These are phyloP conservation scores for Verticillium dahliae DNA, from an alignment of 2,329 filamentous ascomycete genomes.

Conservation along the genomic window DNA sequence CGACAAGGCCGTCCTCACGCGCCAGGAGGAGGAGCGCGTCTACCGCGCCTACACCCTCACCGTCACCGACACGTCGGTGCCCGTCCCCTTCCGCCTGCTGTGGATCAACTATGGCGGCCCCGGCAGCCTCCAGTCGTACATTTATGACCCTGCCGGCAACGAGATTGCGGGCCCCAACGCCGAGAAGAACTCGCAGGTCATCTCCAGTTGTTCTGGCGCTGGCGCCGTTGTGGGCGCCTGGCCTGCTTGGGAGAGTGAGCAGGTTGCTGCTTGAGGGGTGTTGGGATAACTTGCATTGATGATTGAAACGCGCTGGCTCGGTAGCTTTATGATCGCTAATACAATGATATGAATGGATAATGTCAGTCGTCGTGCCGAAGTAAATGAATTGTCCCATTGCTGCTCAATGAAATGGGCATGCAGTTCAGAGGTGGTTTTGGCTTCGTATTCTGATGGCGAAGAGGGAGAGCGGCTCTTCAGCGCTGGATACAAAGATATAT, in stretches of 20 bases:
- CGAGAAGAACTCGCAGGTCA: background rate
- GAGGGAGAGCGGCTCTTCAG: no score
- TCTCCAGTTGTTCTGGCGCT: background rate
- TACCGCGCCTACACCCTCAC: background rate
- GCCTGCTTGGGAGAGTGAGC: background rate
- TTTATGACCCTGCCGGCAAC: background rate
- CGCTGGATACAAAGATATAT: no score
- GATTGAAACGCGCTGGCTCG: no score
- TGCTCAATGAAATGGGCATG: no score
- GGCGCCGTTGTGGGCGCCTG: background rate
- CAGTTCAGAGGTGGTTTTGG: no score
- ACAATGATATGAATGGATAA: no score
- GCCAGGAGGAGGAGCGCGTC: background rate
- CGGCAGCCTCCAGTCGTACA: background rate
- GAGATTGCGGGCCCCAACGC: background rate
- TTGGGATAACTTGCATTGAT: no score
- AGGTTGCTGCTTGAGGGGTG: background rate
- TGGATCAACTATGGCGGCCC: slow-evolving; percentile 3
- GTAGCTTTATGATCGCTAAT: no score
- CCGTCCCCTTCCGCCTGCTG: slow-evolving; percentile 4
- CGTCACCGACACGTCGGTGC: background rate
- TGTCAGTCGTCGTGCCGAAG: no score
- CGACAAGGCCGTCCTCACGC: background rate
- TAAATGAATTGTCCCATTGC: no score
- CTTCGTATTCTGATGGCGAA: no score